phyloP scores from a whole-genome alignment of 139 green algal species.

The Limnomonas spitsbergensis region DNA sequence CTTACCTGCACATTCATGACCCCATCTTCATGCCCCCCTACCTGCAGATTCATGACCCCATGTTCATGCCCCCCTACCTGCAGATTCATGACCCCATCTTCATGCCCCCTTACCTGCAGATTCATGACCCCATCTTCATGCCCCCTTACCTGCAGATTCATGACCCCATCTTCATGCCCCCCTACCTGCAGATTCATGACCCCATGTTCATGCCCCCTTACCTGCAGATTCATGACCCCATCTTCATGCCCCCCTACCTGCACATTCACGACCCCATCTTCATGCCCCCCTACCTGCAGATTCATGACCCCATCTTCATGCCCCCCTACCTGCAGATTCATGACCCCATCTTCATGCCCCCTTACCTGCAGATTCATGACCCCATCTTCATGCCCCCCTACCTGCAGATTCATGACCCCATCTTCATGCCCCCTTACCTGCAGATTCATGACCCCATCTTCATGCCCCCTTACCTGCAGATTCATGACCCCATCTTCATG shows the following conservation, averaged over 20 bases:
- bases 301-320: slow-evolving; percentile 22
- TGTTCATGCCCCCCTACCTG: slow-evolving; percentile 3
- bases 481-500: not conserved
- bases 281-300: not conserved
- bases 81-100: slow-evolving; percentile 15
- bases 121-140: not conserved
- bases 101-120: too few species aligned
- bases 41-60: not conserved
- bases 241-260: too few species aligned
- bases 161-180: too few species aligned
- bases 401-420: not conserved
- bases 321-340: too few species aligned
- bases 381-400: too few species aligned
- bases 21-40: too few species aligned
- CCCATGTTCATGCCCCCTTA: not conserved
- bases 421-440: slow-evolving; percentile 3
- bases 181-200: not conserved
- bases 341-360: not conserved
- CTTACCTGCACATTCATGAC: slow-evolving; percentile 17
- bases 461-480: too few species aligned
- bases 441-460: slow-evolving; percentile 15
- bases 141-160: not conserved
- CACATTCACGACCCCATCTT: not conserved
- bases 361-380: slow-evolving; percentile 17
- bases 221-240: slow-evolving; percentile 18